phyloP scores from a whole-genome alignment of 73 alveolate species.

The Breviolum minutum region DNA sequence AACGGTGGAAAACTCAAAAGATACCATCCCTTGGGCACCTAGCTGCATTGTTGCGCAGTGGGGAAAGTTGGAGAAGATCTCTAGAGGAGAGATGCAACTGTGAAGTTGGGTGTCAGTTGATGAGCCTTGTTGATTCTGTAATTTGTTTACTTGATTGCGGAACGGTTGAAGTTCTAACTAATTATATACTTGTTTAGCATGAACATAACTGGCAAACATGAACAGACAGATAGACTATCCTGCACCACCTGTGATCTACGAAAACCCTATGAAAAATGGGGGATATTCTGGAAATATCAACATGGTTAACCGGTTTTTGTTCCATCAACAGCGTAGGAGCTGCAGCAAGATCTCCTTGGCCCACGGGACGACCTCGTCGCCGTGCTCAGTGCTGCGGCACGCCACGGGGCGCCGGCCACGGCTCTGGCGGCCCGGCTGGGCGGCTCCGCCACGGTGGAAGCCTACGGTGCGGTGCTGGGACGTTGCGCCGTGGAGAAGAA shows the following conservation, averaged over 20 bases:
- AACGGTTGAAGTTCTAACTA: too few relatives aligned
- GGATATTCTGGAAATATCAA: too few relatives aligned
- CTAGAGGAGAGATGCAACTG: not conserved
- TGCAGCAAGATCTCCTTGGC: not conserved
- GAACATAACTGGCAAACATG: too few relatives aligned
- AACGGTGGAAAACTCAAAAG: not conserved
- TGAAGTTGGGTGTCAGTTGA: too few relatives aligned
- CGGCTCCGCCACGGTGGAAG: not conserved
- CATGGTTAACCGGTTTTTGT: not conserved
- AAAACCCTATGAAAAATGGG: too few relatives aligned
- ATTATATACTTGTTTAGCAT: too few relatives aligned
- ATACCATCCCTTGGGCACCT: not conserved
- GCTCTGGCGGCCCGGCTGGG: not conserved
- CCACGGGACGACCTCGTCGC: not conserved
- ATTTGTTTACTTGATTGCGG: too few relatives aligned
- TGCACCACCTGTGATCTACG: too few relatives aligned
- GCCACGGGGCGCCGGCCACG: not conserved
- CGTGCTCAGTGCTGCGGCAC: not conserved
- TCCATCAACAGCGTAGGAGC: not conserved
- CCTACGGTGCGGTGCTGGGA: slow-evolving; percentile 22
- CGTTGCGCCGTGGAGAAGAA: not conserved
- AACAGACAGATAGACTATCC: too few relatives aligned
- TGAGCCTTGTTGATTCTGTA: too few relatives aligned
- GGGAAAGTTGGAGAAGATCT: not conserved
- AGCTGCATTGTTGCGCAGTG: not conserved